Percentiles rank a stretch among this genome's conserved stretches.
These are phyloP conservation scores for Cucurbita argyrosperma DNA, from an alignment of 306 rosid genomes.

Conservation along the genomic window DNA sequence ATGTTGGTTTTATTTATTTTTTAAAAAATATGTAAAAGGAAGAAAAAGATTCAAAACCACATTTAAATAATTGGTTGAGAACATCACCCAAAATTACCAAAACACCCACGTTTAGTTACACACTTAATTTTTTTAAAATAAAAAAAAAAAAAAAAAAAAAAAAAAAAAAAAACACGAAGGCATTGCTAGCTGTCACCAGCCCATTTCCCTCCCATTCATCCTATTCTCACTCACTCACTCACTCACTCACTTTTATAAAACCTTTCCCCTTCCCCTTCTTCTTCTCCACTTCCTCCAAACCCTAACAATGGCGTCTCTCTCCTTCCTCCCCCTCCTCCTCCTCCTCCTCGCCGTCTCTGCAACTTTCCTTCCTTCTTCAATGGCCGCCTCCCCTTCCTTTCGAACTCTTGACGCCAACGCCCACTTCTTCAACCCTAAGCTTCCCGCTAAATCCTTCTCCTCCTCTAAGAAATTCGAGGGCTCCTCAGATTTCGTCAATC, in stretches of 20 bases:
- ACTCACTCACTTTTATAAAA: not conserved
- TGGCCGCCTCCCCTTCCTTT: not conserved
- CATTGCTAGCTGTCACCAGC: constrained; percentile 10
- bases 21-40: no score
- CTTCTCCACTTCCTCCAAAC: not conserved
- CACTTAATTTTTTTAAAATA: no score
- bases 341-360: not conserved
- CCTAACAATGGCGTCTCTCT: not conserved
- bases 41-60: no score
- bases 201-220: constrained; percentile 10
- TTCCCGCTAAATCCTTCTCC: constrained; percentile 61
- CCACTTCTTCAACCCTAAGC: constrained; percentile 42
- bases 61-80: no score
- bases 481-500: constrained; percentile 57
- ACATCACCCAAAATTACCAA: no score
- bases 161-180: not conserved
- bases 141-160: no score
- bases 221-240: not conserved
- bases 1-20: no score
- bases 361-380: not conserved
- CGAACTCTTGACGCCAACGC: constrained; percentile 26
- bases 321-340: not conserved
- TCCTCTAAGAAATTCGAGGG: constrained; percentile 73
- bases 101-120: no score
- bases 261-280: not conserved